phyloP scores from a whole-genome alignment of 495 filamentous ascomycete genomes.

The Polyplosphaeria fusca region DNA sequence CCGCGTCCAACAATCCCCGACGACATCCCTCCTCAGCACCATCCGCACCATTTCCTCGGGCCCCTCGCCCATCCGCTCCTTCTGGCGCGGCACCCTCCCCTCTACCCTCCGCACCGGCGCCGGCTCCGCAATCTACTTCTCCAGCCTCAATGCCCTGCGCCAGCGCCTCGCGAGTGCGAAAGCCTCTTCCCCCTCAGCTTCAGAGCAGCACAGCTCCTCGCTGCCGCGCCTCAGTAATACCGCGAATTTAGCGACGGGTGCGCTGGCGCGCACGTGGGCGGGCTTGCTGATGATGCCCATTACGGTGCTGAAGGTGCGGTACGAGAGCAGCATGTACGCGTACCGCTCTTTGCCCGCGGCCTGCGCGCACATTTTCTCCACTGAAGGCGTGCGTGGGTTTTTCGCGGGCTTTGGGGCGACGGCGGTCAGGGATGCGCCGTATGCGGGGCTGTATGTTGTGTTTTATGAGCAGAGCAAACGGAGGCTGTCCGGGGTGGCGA shows the following conservation, averaged over 20 bases:
- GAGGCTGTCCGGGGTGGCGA: constrained; percentile 47
- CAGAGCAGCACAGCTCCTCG: constrained; percentile 56
- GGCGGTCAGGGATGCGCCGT: constrained; percentile 87
- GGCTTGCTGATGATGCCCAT: constrained; percentile 94
- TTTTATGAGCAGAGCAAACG: constrained; percentile 91
- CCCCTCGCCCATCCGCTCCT: constrained; percentile 61
- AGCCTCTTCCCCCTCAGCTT: neutral
- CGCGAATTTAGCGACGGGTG: constrained; percentile 82
- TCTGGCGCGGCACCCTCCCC: constrained; percentile 94
- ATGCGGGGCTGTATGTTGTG: constrained; percentile 89
- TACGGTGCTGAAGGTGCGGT: constrained; percentile 95
- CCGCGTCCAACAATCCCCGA: constrained; percentile 74
- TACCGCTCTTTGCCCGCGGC: constrained; percentile 78
- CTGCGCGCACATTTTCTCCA: constrained; percentile 65
- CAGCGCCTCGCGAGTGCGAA: constrained; percentile 56
- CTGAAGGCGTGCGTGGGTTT: constrained; percentile 77
- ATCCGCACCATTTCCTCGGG: constrained; percentile 65
- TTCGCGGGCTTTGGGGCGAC: constrained; percentile 94
- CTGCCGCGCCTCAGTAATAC: constrained; percentile 81
- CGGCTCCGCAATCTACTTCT: constrained; percentile 93
- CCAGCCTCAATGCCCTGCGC: constrained; percentile 76
- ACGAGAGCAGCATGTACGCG: constrained; percentile 78
- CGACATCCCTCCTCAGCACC: constrained; percentile 63
- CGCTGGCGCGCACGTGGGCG: constrained; percentile 74
- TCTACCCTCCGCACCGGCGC: constrained; percentile 88